Conservation (phyloP, 768 basidiomycete genomes). For the Termitomyces sp. region DNA sequence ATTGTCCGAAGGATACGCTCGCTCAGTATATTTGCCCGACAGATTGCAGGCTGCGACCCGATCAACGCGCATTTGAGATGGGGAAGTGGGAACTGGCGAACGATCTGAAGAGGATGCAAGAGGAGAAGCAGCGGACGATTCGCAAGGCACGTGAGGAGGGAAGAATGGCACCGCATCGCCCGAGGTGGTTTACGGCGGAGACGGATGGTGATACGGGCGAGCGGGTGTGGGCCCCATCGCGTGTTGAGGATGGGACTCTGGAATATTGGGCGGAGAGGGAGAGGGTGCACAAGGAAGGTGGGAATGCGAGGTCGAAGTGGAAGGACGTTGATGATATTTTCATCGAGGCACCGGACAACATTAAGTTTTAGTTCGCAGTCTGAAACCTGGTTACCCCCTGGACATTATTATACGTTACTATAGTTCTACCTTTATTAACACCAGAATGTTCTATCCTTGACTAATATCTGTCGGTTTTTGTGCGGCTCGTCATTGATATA, state of each 20-base stretch:
- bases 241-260: conserved; percentile 37
- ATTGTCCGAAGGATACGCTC: conserved; percentile 69
- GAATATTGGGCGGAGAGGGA: conserved; percentile 87
- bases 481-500: too few relatives aligned
- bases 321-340: conserved; percentile 77
- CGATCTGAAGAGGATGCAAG: conserved; percentile 70
- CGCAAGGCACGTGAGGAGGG: conserved; percentile 75
- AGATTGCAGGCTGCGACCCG: conserved; percentile 88
- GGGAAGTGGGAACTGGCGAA: conserved; percentile 84
- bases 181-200: conserved; percentile 83
- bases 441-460: too few relatives aligned
- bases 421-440: background rate
- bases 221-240: conserved; percentile 74
- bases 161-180: conserved; percentile 58
- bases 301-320: conserved; percentile 41
- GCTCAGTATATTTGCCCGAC: conserved; percentile 77
- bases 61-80: conserved; percentile 91
- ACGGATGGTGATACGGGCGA: conserved; percentile 89
- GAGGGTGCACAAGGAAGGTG: conserved; percentile 38
- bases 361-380: background rate
- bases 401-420: background rate
- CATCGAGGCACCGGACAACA: conserved; percentile 50
- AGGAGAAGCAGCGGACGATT: conserved; percentile 76
- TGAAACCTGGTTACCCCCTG: background rate
- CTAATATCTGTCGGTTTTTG: too few relatives aligned